These are phyloP conservation scores for Polygonum maritimum DNA, from an alignment of 148 eudicot genomes.

Conservation along the genomic window DNA sequence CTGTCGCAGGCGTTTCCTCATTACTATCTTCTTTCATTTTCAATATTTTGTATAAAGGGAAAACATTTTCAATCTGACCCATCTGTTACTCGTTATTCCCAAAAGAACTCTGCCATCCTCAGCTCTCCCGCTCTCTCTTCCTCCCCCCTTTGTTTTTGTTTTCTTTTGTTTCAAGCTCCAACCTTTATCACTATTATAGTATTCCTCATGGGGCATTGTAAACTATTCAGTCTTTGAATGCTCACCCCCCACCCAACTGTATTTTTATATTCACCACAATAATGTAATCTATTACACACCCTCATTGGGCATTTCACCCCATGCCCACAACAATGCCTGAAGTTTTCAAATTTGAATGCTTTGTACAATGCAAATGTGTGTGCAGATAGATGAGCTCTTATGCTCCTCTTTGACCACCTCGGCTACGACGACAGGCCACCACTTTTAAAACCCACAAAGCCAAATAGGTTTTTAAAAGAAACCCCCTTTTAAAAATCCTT, in stretches of 20 bases:
- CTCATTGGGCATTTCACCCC: slow-evolving; percentile 3
- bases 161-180: neutral
- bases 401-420: slow-evolving; percentile 50
- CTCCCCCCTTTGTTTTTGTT: neutral
- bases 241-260: neutral
- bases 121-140: slow-evolving; percentile 24
- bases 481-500: neutral
- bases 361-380: neutral
- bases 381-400: neutral
- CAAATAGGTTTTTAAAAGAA: neutral
- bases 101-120: neutral
- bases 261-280: neutral
- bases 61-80: neutral
- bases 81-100: slow-evolving; percentile 2
- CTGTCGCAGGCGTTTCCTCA: neutral
- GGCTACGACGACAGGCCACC: slow-evolving; percentile 21
- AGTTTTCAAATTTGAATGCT: slow-evolving; percentile 5
- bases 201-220: neutral
- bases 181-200: neutral
- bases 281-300: neutral
- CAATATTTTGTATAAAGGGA: neutral
- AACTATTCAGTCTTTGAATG: neutral
- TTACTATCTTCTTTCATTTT: neutral
- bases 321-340: neutral
- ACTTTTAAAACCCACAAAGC: slow-evolving; percentile 13